Base-by-base conservation (phyloP, 2,329 filamentous ascomycete genomes). In the Microsporum audouinii region DNA sequence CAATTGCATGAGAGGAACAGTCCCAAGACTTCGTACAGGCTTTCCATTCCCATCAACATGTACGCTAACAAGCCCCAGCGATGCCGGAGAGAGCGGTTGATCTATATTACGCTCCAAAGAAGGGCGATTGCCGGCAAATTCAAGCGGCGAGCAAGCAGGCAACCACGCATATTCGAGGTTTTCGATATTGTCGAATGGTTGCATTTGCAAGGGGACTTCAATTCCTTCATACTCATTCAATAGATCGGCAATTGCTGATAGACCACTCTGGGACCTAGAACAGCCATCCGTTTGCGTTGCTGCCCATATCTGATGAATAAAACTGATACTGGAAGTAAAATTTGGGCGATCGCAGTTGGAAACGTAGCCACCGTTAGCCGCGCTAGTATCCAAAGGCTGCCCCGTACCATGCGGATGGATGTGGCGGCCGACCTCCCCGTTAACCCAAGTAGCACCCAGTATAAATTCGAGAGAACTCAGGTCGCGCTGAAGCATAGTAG, bases 1-100 rank as follows among this genome's bases (percentile, higher is more conserved):
- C 29, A 75, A 67, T 62, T 75, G 73, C 64, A 76, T 70, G 36
- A 75, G 56, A 60, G 73, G 69, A 49, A 73, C 63, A 38, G 63
- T 63, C 23, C 63, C 64, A 7, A 67, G 65, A 53, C 62, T 56
- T 49, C 58, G 60, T 31, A 65, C 61, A 36, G 68, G 66, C 5
- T 62, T 59, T 17, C 68, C 68, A 45, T 69, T 62, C 33, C 63
- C 60, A 38, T 65, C 62, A 43, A 64, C 63, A 41, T 66, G 66
- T 55, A 69, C 68, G 53, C 68, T 68, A 27, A 76, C 59, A 14
- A 76, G 62, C 2, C 74, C 73, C 38, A 75, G 63, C 5, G 63
- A 67, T 14, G 65, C 66, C n/a, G 68, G 64, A 7, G 66, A 64
- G 57, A 61, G 64, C 51, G 64, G 34, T 27, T 38, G 17, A n/a